These are phyloP conservation scores for Lindgomyces ingoldianus DNA, from an alignment of 495 filamentous ascomycete species.

Conservation along the genomic window DNA sequence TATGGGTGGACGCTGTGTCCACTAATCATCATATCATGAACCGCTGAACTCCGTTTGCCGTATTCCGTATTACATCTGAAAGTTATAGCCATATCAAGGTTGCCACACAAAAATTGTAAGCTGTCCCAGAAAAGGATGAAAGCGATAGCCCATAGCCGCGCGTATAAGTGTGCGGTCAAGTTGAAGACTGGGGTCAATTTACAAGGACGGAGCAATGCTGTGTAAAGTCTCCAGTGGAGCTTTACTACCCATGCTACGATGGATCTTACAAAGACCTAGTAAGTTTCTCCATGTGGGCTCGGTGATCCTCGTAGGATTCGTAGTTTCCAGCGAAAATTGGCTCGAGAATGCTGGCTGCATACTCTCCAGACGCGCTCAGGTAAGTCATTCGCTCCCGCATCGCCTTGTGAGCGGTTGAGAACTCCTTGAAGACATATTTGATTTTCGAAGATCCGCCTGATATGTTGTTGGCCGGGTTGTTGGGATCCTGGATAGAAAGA, in stretches of 20 bases:
- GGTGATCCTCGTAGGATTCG: slow-evolving; percentile 39
- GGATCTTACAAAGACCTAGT: slow-evolving; percentile 10
- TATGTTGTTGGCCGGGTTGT: slow-evolving; percentile 80
- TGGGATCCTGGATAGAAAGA: slow-evolving; percentile 85
- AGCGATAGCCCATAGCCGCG: background rate
- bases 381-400: slow-evolving; percentile 63
- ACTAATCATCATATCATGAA: background rate
- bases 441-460: slow-evolving; percentile 75
- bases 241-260: background rate
- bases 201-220: background rate
- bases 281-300: slow-evolving; percentile 1
- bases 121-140: background rate
- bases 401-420: slow-evolving; percentile 60
- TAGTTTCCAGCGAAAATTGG: slow-evolving; percentile 45
- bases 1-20: background rate
- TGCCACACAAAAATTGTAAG: background rate
- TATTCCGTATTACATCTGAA: background rate
- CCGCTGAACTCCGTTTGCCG: background rate
- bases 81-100: background rate
- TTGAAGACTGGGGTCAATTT: background rate
- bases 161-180: background rate
- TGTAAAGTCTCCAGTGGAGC: background rate
- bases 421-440: slow-evolving; percentile 59
- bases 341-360: slow-evolving; percentile 39
- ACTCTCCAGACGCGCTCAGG: slow-evolving; percentile 51